These are phyloP conservation scores for Rubia balearica DNA, from an alignment of 305 asterid species.

Conservation along the genomic window DNA sequence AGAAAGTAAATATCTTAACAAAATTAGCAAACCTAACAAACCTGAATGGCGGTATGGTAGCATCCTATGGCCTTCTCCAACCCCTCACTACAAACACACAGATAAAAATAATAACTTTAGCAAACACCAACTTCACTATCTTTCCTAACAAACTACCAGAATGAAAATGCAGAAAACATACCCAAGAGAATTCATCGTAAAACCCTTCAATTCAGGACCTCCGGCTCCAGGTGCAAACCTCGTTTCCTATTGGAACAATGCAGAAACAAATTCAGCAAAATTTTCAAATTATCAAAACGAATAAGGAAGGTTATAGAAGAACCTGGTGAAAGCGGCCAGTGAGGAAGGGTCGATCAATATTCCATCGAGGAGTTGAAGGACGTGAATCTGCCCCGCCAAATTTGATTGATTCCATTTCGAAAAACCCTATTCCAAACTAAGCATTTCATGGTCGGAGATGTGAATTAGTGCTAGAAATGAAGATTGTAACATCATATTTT, in stretches of 20 bases:
- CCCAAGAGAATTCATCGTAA: constrained; percentile 36
- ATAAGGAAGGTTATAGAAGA: not conserved
- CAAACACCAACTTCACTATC: constrained; percentile 2
- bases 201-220: constrained; percentile 36
- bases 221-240: constrained; percentile 41
- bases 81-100: constrained; percentile 36
- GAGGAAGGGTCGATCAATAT: constrained; percentile 69
- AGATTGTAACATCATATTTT: not conserved
- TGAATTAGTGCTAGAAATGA: not conserved
- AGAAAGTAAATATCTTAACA: constrained; percentile 3
- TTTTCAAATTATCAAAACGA: not conserved
- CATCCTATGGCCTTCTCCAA: constrained; percentile 71
- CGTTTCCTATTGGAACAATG: constrained; percentile 33
- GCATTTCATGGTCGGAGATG: not conserved
- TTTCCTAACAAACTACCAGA: not conserved
- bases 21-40: constrained; percentile 13
- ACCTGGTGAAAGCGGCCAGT: constrained; percentile 74
- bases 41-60: constrained; percentile 85
- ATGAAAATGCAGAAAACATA: constrained; percentile 13
- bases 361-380: constrained; percentile 69
- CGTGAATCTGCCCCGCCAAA: constrained; percentile 23
- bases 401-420: constrained; percentile 40
- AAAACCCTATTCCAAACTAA: constrained; percentile 12
- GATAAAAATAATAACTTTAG: not conserved
- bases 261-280: constrained; percentile 5